Conservation (phyloP, 2,329 filamentous ascomycete genomes). For the Apiospora rasikravindrae region DNA sequence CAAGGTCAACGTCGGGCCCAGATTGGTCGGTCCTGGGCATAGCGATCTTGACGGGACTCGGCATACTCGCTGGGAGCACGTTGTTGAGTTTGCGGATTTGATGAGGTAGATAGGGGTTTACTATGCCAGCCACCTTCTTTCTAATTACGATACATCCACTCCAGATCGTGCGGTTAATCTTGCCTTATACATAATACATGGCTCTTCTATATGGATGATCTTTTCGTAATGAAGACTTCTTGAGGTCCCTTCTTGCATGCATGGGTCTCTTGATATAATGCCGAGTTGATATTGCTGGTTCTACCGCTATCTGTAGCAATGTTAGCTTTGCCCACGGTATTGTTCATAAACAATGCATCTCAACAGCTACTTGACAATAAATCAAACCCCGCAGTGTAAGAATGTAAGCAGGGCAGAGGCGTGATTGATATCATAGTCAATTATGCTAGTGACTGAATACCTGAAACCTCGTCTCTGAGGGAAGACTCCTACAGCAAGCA, state of each 20-base stretch:
- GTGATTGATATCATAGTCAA: background rate
- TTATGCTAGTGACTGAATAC: too few species aligned
- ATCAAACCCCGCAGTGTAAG: background rate
- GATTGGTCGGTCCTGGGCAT: conserved; percentile 29
- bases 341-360: background rate
- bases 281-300: too few species aligned
- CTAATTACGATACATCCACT: too few species aligned
- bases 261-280: too few species aligned
- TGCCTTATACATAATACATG: too few species aligned
- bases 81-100: background rate
- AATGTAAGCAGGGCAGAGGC: background rate
- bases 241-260: too few species aligned
- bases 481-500: background rate
- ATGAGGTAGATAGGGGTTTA: background rate
- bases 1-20: conserved; percentile 27
- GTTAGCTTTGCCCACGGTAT: too few species aligned
- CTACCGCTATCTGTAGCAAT: too few species aligned
- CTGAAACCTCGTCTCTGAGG: background rate
- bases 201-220: too few species aligned
- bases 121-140: background rate
- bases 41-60: background rate
- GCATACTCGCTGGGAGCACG: background rate
- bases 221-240: too few species aligned
- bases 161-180: too few species aligned
- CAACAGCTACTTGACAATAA: background rate